A percentile compares a stretch with the other conserved stretches of the same genome.
phyloP scores from a whole-genome alignment of 352 stramenopile genomes.

The Globisporangium alternatum region DNA sequence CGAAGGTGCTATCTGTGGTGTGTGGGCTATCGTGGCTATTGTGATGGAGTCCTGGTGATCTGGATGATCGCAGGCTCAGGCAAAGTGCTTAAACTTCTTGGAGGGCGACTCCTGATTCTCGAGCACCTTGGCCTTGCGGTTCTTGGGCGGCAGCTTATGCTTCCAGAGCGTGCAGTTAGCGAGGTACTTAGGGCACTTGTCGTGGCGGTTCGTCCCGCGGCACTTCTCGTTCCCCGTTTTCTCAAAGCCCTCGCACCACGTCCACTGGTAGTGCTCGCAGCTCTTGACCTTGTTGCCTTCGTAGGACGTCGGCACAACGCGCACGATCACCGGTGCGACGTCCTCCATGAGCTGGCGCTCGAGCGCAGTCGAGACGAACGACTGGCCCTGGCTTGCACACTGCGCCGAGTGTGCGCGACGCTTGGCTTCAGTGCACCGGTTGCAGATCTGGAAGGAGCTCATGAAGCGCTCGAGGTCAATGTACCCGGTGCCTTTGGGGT shows the following conservation, averaged over 20 bases:
- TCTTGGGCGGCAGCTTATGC: constrained; percentile 83
- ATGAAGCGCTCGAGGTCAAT: constrained; percentile 76
- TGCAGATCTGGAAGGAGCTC: constrained; percentile 86
- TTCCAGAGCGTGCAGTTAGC: constrained; percentile 87
- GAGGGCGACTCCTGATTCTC: constrained; percentile 80
- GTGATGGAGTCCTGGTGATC: background rate
- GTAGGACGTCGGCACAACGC: constrained; percentile 60
- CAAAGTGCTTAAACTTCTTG: constrained; percentile 84
- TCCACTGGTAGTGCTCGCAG: constrained; percentile 87
- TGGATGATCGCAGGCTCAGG: constrained; percentile 20
- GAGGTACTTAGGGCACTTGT: constrained; percentile 86
- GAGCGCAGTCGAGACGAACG: constrained; percentile 43
- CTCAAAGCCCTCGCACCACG: constrained; percentile 81
- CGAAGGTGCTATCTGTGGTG: background rate
- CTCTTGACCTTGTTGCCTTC: constrained; percentile 82
- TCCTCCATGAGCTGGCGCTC: constrained; percentile 76
- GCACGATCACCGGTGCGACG: constrained; percentile 71
- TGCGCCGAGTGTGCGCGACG: constrained; percentile 55
- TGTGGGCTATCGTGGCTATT: background rate
- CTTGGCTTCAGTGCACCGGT: constrained; percentile 79
- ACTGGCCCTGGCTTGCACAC: constrained; percentile 50
- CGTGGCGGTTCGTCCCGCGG: constrained; percentile 78
- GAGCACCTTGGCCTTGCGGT: constrained; percentile 66
- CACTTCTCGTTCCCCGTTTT: constrained; percentile 86
- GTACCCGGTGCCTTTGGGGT: constrained; percentile 37